Evolutionary conservation across 768 basidiomycete species (phyloP).

Genomic region (Leucosporidium creatinivorum): DNA sequence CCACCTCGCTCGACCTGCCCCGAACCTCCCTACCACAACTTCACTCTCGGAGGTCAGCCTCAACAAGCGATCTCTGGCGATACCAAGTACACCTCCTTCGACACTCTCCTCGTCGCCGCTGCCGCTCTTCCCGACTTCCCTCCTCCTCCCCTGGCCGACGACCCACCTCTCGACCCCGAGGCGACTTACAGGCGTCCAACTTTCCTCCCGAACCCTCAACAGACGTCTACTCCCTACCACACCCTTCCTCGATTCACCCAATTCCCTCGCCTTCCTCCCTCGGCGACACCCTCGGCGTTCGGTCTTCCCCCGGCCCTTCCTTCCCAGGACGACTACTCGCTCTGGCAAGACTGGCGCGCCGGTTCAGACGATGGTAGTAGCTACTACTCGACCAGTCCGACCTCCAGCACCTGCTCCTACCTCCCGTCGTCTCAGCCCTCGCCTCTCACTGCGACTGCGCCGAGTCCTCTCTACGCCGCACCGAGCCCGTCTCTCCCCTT

Average conservation of each 20-base stretch:
- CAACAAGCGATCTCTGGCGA: no score
- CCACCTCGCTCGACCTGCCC: no score
- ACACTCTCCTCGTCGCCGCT: no score
- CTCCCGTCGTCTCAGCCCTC: neutral
- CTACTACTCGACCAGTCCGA: neutral
- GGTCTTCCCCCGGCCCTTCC: no score
- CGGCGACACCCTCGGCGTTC: no score
- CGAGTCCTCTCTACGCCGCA: neutral
- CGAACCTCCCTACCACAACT: no score
- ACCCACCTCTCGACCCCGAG: constrained; percentile 36
- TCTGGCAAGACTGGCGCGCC: neutral
- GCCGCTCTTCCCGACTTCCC: neutral
- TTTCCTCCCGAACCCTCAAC: neutral
- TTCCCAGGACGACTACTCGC: no score
- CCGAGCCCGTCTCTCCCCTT: neutral
- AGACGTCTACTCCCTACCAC: neutral
- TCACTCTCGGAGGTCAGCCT: no score
- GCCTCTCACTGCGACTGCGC: neutral
- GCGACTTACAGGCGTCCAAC: neutral
- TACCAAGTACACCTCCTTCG: no score
- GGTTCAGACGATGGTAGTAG: neutral
- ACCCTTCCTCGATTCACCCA: no score
- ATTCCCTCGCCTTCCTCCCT: no score
- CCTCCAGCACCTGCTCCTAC: neutral
- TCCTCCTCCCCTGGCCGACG: constrained; percentile 47